phyloP scores from a whole-genome alignment of 345 rosid species.

The Rhodamnia rubescens region DNA sequence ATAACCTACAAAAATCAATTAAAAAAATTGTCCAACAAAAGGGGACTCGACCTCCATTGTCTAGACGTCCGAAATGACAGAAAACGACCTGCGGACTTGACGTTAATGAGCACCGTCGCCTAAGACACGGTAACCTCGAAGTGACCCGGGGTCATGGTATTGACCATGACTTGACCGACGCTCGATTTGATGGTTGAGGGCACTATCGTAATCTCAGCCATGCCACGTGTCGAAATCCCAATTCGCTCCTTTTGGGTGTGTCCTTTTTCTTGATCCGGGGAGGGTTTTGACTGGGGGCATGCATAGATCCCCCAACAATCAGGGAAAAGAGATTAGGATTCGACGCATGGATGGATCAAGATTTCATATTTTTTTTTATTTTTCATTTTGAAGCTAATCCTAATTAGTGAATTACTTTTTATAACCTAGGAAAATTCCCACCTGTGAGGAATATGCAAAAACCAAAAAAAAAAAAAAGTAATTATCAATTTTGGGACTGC shows the following conservation, averaged over 20 bases:
- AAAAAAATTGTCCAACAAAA: not conserved
- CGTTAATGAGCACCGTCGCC: not conserved
- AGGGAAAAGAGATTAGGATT: too few relatives aligned
- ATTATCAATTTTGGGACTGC: too few relatives aligned
- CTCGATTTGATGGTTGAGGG: not conserved
- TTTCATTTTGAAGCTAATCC: too few relatives aligned
- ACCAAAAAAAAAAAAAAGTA: too few relatives aligned
- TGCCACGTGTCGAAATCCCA: not conserved
- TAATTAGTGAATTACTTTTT: too few relatives aligned
- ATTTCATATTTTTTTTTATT: too few relatives aligned
- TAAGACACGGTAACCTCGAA: not conserved
- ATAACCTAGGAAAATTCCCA: too few relatives aligned
- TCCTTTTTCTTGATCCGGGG: not conserved
- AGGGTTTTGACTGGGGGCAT: not conserved
- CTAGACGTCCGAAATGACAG: not conserved
- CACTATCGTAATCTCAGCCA: accelerated
- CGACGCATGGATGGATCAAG: too few relatives aligned
- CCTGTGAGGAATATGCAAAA: too few relatives aligned
- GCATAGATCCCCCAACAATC: too few relatives aligned
- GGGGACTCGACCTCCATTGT: not conserved
- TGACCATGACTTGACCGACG: not conserved
- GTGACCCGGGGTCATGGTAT: not conserved
- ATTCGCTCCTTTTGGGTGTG: not conserved
- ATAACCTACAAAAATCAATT: not conserved
- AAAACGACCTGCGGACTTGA: not conserved